Evolutionary conservation across 805 yeast species (phyloP), one percentile per base, ranked within the genome.

Genomic region (Starmerella kuoi): DNA sequence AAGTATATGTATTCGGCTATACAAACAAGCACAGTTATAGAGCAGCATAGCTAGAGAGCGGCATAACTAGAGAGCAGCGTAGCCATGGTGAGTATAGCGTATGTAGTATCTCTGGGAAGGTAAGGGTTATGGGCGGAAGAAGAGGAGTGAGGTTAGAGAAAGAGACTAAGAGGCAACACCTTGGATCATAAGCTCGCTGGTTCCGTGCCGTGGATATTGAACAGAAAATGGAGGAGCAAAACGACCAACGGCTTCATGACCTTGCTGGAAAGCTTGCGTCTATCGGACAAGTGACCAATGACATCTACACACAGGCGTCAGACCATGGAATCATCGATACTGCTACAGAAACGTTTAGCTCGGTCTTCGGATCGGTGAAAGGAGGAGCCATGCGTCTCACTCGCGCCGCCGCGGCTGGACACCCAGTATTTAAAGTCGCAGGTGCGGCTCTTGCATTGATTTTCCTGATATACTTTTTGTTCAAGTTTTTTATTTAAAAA

Each of bases 201-300:
- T n/a, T n/a, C n/a, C n/a, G n/a, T n/a, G n/a, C n/a, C n/a, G n/a
- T n/a, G n/a, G n/a, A n/a, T n/a, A n/a, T n/a, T n/a, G n/a, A n/a
- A n/a, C n/a, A n/a, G n/a, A n/a, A n/a, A 23, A 54, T 54, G 58
- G 58, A 54, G 47, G 45, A 46, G 23, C 61, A 79, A 68, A 81
- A 81, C 60, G 81, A 80, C 55, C 63, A 64, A 28, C 69, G 77
- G 47, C 67, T 80, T 48, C 72, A 78, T 48, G 71, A 69, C 48
- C 66, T 80, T 19, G 82, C 87, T 2, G 67, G 70, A 39, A 80
- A 80, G 56, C 64, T 80, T 30, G 69, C 83, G 1, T 68, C 77
- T 1, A 71, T 80, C 51, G 70, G 82, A 46, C 66, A 67, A 42
- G 74, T 81, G 21, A 79, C 84, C 40, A 72, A 72, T 48, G 88